These are phyloP conservation scores for Solanum etuberosum DNA, from an alignment of 257 asterid species.

Conservation along the genomic window DNA sequence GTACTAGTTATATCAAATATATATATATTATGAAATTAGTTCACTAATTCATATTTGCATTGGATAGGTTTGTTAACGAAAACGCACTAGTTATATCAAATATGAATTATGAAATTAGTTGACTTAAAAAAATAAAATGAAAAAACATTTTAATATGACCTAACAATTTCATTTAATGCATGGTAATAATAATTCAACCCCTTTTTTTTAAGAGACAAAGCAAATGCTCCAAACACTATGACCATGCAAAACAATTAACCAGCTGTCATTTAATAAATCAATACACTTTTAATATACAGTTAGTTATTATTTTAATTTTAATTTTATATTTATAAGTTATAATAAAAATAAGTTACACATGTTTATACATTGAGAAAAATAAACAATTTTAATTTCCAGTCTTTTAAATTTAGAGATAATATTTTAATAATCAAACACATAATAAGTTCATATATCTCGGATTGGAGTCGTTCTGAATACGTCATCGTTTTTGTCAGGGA, in stretches of 20 bases:
- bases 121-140: background rate
- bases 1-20: background rate
- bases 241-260: background rate
- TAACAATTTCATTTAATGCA: background rate
- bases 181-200: background rate
- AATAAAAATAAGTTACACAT: background rate
- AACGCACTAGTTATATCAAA: background rate
- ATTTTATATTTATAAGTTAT: background rate
- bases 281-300: background rate
- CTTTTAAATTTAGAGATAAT: background rate
- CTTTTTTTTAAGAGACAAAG: background rate
- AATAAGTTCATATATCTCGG: background rate
- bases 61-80: too few species aligned
- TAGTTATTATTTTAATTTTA: background rate
- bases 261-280: background rate
- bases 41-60: background rate
- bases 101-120: background rate
- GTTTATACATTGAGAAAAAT: background rate
- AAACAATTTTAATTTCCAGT: background rate
- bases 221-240: background rate
- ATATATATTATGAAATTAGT: too few species aligned
- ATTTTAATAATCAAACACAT: background rate
- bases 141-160: background rate
- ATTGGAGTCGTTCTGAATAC: too few species aligned
- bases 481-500: accelerated